phyloP scores from a whole-genome alignment of 108 stramenopile species.

The Hondaea fermentalgiana region DNA sequence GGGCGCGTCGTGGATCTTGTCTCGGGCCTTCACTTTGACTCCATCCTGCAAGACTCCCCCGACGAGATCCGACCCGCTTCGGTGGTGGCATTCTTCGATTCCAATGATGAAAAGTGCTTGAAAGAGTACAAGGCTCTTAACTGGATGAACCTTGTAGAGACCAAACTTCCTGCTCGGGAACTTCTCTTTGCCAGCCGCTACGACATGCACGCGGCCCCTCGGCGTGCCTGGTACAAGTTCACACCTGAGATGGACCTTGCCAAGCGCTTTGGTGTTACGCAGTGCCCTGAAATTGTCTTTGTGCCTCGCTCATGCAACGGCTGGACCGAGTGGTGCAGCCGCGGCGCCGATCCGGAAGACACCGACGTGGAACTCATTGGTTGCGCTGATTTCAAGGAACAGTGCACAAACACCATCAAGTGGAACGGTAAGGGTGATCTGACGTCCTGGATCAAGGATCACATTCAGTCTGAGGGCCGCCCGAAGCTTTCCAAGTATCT shows the following conservation, averaged over 20 bases:
- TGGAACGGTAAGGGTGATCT: neutral
- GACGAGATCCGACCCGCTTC: neutral
- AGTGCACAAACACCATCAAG: neutral
- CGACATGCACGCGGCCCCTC: neutral
- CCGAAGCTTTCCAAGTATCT: slow-evolving; percentile 7
- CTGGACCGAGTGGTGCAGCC: slow-evolving; percentile 2
- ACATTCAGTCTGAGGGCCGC: neutral
- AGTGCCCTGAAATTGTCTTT: neutral
- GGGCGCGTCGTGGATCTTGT: neutral
- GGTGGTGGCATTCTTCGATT: neutral
- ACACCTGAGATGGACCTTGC: neutral
- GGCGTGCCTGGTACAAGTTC: slow-evolving; percentile 16
- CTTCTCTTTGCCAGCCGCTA: neutral
- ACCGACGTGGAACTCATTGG: neutral
- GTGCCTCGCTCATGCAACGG: slow-evolving; percentile 6
- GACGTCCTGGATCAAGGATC: neutral
- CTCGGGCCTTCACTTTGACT: neutral
- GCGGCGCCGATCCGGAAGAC: neutral
- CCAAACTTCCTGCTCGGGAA: neutral
- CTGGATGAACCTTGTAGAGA: neutral
- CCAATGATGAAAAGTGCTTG: neutral
- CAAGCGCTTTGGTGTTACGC: neutral
- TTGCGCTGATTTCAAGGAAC: neutral
- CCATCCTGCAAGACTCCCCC: neutral
- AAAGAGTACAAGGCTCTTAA: neutral